Percentiles rank a stretch among this genome's conserved stretches.
phyloP scores from a whole-genome alignment of 768 basidiomycete species.

The Floccularia luteovirens region DNA sequence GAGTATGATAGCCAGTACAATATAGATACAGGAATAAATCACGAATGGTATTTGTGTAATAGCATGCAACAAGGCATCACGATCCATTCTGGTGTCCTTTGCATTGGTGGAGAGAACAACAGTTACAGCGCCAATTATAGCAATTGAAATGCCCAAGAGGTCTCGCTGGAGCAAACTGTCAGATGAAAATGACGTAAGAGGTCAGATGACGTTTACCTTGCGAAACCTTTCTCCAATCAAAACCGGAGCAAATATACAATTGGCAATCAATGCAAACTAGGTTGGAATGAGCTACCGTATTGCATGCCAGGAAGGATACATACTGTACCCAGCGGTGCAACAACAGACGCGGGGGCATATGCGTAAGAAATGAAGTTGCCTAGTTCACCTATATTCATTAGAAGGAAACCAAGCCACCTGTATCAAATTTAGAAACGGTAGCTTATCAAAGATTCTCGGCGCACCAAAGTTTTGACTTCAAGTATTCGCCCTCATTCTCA shows the following conservation, averaged over 20 bases:
- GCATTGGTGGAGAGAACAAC: conserved; percentile 81
- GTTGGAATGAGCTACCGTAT: conserved; percentile 5
- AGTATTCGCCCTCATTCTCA: conserved; percentile 63
- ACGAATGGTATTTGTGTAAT: conserved; percentile 69
- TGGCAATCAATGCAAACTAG: conserved; percentile 88
- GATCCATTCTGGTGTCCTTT: conserved; percentile 63
- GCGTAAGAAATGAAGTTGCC: conserved; percentile 91
- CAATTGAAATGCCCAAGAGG: conserved; percentile 69
- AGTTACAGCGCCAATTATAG: conserved; percentile 84
- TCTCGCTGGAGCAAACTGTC: conserved; percentile 47
- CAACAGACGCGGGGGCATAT: conserved; percentile 85
- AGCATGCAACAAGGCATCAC: conserved; percentile 58
- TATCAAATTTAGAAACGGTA: conserved; percentile 3
- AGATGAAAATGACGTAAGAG: conserved; percentile 4
- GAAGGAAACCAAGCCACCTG: conserved; percentile 85
- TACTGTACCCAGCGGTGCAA: conserved; percentile 94
- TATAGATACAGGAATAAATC: conserved; percentile 61
- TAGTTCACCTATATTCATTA: conserved; percentile 89
- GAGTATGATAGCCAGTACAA: conserved; percentile 48
- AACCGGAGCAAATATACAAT: conserved; percentile 88
- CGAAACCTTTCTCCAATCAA: conserved; percentile 81
- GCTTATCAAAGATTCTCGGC: conserved; percentile 10
- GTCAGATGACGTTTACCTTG: conserved; percentile 34
- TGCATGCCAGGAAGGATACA: conserved; percentile 18
- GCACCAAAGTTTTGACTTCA: conserved; percentile 81